Conservation (phyloP, 2,329 filamentous ascomycete genomes). For the Stemphylium vesicarium region DNA sequence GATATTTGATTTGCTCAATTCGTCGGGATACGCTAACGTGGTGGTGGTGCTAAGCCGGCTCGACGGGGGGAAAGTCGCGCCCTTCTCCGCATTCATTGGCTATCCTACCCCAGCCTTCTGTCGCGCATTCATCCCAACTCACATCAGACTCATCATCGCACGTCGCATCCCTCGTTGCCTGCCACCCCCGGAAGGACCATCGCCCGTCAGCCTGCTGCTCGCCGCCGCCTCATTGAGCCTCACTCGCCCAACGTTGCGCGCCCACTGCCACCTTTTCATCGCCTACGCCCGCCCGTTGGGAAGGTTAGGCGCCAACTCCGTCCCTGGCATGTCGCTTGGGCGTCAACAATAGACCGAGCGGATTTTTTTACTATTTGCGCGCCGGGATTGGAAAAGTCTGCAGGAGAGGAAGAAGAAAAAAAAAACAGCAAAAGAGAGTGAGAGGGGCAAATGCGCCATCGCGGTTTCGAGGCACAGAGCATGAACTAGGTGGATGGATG, state of each 20-base stretch:
- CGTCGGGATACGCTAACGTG: conserved; percentile 12
- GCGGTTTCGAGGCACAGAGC: conserved; percentile 12
- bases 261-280: conserved; percentile 15
- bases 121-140: conserved; percentile 21
- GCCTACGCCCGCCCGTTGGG: conserved; percentile 8
- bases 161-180: conserved; percentile 8
- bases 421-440: background rate
- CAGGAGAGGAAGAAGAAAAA: background rate
- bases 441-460: conserved; percentile 2
- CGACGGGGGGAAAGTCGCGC: conserved; percentile 1
- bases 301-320: conserved; percentile 32
- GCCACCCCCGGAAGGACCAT: background rate
- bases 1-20: conserved; percentile 12
- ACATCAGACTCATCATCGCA: conserved; percentile 24
- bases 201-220: conserved; percentile 18
- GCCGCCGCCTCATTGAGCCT: conserved; percentile 28
- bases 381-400: conserved; percentile 10
- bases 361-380: conserved; percentile 9
- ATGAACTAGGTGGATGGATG: conserved; percentile 35
- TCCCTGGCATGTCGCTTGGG: conserved; percentile 33
- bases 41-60: conserved; percentile 14
- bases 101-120: conserved; percentile 11
- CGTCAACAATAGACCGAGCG: conserved; percentile 29
- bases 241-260: conserved; percentile 6
- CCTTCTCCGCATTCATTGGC: conserved; percentile 22